Percentiles rank a stretch among this genome's conserved stretches.
These are phyloP conservation scores for Blastobotrys proliferans DNA, from an alignment of 1,139 yeast species.

Conservation along the genomic window DNA sequence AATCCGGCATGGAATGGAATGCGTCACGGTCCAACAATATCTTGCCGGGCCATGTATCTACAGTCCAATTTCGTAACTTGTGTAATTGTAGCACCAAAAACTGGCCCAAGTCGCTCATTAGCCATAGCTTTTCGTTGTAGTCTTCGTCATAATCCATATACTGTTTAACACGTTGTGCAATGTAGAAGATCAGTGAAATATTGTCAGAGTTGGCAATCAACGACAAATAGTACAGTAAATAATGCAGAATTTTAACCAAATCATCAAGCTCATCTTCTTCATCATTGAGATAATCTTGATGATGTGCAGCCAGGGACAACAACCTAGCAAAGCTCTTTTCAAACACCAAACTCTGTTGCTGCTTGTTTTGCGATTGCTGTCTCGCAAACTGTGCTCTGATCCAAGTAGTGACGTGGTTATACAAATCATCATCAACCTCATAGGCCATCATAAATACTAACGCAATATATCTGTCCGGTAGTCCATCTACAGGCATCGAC, in stretches of 20 bases:
- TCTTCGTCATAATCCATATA: constrained; percentile 54
- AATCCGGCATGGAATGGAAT: constrained; percentile 51
- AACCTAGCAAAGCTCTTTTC: constrained; percentile 63
- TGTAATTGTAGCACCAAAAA: constrained; percentile 56
- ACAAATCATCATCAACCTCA: constrained; percentile 58
- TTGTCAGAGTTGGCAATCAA: constrained; percentile 63
- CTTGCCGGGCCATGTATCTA: constrained; percentile 80
- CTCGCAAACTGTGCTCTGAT: constrained; percentile 54
- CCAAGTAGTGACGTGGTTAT: constrained; percentile 63
- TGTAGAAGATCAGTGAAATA: constrained; percentile 66
- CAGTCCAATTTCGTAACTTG: constrained; percentile 59
- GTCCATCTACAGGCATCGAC: constrained; percentile 39
- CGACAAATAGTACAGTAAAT: constrained; percentile 57
- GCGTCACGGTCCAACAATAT: constrained; percentile 62
- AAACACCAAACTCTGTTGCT: constrained; percentile 39
- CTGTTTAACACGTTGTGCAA: constrained; percentile 77
- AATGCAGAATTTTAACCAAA: constrained; percentile 33
- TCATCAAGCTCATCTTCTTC: constrained; percentile 19
- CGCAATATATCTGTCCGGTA: constrained; percentile 65
- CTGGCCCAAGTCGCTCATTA: constrained; percentile 72
- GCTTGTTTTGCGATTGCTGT: constrained; percentile 30
- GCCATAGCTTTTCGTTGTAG: constrained; percentile 44
- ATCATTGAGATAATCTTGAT: constrained; percentile 57
- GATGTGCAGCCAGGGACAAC: constrained; percentile 70
- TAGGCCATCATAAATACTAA: constrained; percentile 69